These are phyloP conservation scores for Berberis vulgaris DNA, from an alignment of 164 flowering plant species.

Conservation along the genomic window DNA sequence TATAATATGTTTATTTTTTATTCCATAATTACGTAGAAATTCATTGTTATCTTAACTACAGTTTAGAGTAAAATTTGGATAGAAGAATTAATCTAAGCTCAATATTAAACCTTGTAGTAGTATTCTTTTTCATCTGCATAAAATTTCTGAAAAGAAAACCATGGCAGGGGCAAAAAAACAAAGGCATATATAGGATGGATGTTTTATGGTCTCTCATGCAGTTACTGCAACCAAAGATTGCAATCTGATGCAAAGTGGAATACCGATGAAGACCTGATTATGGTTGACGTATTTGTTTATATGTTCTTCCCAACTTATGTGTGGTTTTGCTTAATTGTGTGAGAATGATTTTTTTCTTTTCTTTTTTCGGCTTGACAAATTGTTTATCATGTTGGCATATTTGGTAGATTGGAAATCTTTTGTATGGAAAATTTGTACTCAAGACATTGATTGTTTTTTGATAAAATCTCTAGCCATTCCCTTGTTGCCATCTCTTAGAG, in stretches of 20 bases:
- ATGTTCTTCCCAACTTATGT: not conserved
- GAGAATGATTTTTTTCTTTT: not conserved
- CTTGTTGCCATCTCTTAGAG: no score
- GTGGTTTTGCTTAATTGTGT: not conserved
- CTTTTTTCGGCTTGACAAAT: not conserved
- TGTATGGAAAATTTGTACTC: no score
- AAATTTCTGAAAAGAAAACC: conserved; percentile 3
- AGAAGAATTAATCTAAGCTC: not conserved
- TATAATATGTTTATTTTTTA: not conserved
- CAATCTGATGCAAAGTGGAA: conserved; percentile 8
- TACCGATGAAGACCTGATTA: not conserved
- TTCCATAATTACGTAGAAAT: not conserved
- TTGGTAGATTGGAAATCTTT: not conserved
- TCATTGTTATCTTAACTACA: not conserved
- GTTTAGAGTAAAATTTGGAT: no score
- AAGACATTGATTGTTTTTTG: no score
- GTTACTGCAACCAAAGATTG: conserved; percentile 47
- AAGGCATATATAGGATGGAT: conserved; percentile 71
- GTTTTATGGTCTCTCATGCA: conserved; percentile 72
- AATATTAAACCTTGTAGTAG: not conserved
- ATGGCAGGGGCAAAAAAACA: conserved; percentile 55
- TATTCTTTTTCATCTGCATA: not conserved
- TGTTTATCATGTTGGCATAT: not conserved
- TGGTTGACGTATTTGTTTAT: not conserved
- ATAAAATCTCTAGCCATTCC: no score